A percentile compares a stretch with the other conserved stretches of the same genome.
These are phyloP conservation scores for Aspergillus novofumigatus DNA, from an alignment of 2,329 filamentous ascomycete genomes.

Conservation along the genomic window DNA sequence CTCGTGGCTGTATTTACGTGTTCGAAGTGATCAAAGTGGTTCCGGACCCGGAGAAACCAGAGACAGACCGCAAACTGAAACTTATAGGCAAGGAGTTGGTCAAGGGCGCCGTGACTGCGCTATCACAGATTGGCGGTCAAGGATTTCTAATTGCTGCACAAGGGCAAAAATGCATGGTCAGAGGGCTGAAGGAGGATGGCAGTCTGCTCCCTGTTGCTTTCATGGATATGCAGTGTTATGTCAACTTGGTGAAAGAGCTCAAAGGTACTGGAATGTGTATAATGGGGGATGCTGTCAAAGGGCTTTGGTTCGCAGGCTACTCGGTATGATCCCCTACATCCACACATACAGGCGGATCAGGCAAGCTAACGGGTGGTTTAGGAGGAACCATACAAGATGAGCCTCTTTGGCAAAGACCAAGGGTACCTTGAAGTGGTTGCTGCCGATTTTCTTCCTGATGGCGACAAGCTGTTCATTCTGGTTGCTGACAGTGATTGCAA, in stretches of 20 bases:
- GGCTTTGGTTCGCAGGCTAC: conserved; percentile 93
- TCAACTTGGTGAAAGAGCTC: conserved; percentile 78
- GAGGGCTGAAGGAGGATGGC: conserved; percentile 92
- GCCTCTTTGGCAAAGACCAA: conserved; percentile 82
- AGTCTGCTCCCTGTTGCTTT: conserved; percentile 91
- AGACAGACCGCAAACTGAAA: conserved; percentile 82
- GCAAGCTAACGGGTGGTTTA: conserved; percentile 20
- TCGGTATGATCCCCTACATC: conserved; percentile 50
- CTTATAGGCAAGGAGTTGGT: conserved; percentile 86
- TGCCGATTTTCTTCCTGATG: conserved; percentile 84
- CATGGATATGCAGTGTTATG: conserved; percentile 95
- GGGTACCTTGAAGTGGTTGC: conserved; percentile 72
- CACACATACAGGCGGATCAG: neutral
- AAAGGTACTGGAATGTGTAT: conserved; percentile 79
- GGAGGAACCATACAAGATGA: conserved; percentile 95
- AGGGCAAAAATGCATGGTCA: conserved; percentile 95
- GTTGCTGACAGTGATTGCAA: conserved; percentile 81
- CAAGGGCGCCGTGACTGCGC: conserved; percentile 81
- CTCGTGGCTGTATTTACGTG: conserved; percentile 79
- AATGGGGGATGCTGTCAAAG: conserved; percentile 86
- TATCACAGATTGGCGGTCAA: conserved; percentile 80
- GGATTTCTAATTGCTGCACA: conserved; percentile 87
- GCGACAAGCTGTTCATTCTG: conserved; percentile 75
- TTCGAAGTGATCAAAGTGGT: conserved; percentile 91
- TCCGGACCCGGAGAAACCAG: conserved; percentile 77